Percentiles rank a stretch among this genome's conserved stretches.
Conservation (phyloP, 176 grass and related monocot species). For the Poa pratensis region DNA sequence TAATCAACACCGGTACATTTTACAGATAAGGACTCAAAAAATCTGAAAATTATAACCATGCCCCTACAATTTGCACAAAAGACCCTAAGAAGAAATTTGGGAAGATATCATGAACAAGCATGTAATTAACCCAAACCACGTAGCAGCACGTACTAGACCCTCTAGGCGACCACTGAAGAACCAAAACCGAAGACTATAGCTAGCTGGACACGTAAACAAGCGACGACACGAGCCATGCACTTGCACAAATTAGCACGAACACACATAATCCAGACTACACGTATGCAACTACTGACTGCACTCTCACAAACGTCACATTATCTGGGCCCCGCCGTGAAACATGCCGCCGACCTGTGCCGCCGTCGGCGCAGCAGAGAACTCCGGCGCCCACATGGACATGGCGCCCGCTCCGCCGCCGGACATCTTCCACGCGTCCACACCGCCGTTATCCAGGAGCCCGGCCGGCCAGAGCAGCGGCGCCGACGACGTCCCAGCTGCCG, state of each 20-base stretch:
- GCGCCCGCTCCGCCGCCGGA: conserved; percentile 15
- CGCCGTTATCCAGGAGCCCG: conserved; percentile 16
- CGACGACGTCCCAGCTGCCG: not conserved
- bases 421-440: conserved; percentile 49
- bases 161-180: not conserved
- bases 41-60: too few species aligned
- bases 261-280: too few species aligned
- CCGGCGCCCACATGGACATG: conserved; percentile 65
- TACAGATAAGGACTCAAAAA: too few species aligned
- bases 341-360: conserved; percentile 34
- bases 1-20: too few species aligned
- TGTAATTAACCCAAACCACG: not conserved
- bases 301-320: conserved; percentile 24
- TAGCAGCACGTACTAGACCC: not conserved
- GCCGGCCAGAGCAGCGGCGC: conserved; percentile 39
- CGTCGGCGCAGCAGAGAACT: conserved; percentile 39
- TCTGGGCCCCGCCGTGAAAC: conserved; percentile 40
- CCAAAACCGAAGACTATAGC: conserved; percentile 20
- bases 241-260: not conserved
- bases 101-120: too few species aligned
- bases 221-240: conserved; percentile 8
- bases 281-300: not conserved
- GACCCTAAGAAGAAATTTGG: too few species aligned
- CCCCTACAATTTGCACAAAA: too few species aligned
- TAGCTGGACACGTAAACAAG: not conserved